phyloP scores from a whole-genome alignment of 257 asterid genomes.

The Parsonsia alboflavescens region DNA sequence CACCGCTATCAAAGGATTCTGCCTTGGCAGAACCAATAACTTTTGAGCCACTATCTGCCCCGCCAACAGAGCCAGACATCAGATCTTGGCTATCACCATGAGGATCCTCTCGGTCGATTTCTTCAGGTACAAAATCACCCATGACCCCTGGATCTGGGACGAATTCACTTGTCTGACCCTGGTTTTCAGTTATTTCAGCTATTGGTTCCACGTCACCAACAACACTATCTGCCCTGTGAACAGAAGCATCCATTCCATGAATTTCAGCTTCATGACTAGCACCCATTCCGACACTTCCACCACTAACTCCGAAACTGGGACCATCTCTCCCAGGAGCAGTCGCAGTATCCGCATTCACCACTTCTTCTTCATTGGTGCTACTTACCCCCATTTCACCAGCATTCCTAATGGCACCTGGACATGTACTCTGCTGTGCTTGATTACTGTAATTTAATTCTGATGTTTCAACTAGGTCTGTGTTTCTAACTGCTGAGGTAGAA shows the following conservation, averaged over 20 bases:
- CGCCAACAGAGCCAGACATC: conserved; percentile 69
- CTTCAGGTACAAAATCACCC: conserved; percentile 98
- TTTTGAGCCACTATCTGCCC: conserved; percentile 98
- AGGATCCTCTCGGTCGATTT: conserved; percentile 81
- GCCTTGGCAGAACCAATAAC: conserved; percentile 83
- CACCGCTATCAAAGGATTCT: conserved; percentile 95
- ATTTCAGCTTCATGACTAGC: conserved; percentile 99
- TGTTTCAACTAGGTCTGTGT: conserved; percentile 59
- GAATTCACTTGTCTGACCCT: conserved; percentile 83
- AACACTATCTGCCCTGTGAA: conserved; percentile 73
- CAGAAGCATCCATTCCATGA: conserved; percentile 72
- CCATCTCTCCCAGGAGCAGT: conserved; percentile 83
- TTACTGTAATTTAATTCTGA: conserved; percentile 90
- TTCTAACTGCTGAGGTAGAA: conserved; percentile 62
- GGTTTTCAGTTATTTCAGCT: conserved; percentile 89
- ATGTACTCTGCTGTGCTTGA: conserved; percentile 93
- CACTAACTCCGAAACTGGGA: conserved; percentile 87
- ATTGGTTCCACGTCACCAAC: conserved; percentile 84
- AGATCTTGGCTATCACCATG: conserved; percentile 91
- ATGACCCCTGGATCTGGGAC: conserved; percentile 85
- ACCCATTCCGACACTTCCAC: conserved; percentile 99
- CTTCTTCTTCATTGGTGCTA: conserved; percentile 97
- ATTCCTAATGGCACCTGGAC: conserved; percentile 68
- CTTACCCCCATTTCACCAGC: conserved; percentile 91
- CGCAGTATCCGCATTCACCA: conserved; percentile 76